A percentile compares a stretch with the other conserved stretches of the same genome.
Evolutionary conservation across 2,329 filamentous ascomycete species (phyloP).

Genomic region (Coniochaeta prunicola): DNA sequence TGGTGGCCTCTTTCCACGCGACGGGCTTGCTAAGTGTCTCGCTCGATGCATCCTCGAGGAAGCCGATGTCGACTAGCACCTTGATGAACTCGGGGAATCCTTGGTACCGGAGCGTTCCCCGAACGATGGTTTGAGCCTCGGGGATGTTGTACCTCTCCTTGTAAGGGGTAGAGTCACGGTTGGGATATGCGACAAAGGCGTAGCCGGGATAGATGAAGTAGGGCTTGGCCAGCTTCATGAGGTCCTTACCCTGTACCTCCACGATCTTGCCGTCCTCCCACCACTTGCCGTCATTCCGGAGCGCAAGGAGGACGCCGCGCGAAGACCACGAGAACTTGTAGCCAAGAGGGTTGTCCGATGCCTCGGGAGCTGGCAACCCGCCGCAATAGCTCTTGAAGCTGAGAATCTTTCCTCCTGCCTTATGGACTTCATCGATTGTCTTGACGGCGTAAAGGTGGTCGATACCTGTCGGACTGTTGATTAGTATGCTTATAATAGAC

Average conservation of each 20-base stretch:
- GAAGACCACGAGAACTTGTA: constrained; percentile 85
- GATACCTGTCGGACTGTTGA: constrained; percentile 34
- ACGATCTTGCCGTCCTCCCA: constrained; percentile 73
- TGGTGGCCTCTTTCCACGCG: constrained; percentile 78
- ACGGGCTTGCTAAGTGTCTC: constrained; percentile 60
- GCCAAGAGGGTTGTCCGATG: constrained; percentile 80
- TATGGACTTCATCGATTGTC: constrained; percentile 83
- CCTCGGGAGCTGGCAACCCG: constrained; percentile 64
- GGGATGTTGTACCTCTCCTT: constrained; percentile 86
- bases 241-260: constrained; percentile 56
- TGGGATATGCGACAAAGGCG: constrained; percentile 86
- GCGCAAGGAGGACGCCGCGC: constrained; percentile 79
- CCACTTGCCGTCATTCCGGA: constrained; percentile 78
- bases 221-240: constrained; percentile 84
- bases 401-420: constrained; percentile 75
- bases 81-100: constrained; percentile 90
- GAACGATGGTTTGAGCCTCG: constrained; percentile 81
- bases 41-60: constrained; percentile 66
- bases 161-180: constrained; percentile 85
- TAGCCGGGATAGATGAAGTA: constrained; percentile 85
- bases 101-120: constrained; percentile 70
- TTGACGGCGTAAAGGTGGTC: constrained; percentile 77
- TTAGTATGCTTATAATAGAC: neutral
- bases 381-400: constrained; percentile 82
- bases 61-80: constrained; percentile 81